These are phyloP conservation scores for Aquilaria malaccensis DNA, from an alignment of 345 rosid species.

Conservation along the genomic window DNA sequence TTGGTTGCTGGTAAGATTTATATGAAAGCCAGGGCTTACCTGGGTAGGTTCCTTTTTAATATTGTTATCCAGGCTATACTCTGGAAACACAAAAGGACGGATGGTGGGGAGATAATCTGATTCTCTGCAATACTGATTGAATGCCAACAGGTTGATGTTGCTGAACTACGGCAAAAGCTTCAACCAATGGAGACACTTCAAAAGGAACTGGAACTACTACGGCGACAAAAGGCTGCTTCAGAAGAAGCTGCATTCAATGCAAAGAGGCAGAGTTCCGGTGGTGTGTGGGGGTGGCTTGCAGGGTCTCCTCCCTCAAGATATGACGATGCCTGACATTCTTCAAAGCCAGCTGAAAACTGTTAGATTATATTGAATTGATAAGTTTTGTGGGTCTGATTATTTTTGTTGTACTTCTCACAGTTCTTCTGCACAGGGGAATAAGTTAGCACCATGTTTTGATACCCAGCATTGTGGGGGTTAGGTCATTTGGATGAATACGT, in stretches of 20 bases:
- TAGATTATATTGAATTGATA: conserved; percentile 15
- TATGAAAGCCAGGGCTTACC: background rate
- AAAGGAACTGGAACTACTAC: conserved; percentile 88
- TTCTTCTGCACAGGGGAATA: conserved; percentile 18
- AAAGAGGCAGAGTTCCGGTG: conserved; percentile 73
- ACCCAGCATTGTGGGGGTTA: too few relatives aligned
- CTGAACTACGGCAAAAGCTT: conserved; percentile 89
- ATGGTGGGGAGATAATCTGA: background rate
- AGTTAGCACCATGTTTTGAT: conserved; percentile 7
- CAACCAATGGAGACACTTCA: conserved; percentile 78
- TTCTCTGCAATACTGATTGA: conserved; percentile 10
- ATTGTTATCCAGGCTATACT: too few relatives aligned
- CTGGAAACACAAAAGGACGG: too few relatives aligned
- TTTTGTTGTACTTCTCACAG: conserved; percentile 4
- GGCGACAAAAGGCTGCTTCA: conserved; percentile 92
- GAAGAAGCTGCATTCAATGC: conserved; percentile 80
- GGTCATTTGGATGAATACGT: too few relatives aligned
- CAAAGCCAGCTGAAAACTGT: background rate
- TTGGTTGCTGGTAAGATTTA: background rate
- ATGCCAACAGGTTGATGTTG: conserved; percentile 81
- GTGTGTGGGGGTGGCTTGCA: conserved; percentile 98
- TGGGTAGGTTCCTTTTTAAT: too few relatives aligned
- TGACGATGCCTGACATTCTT: conserved; percentile 25
- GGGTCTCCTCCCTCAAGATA: conserved; percentile 47
- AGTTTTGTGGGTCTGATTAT: conserved; percentile 9